Conservation (phyloP, 2,329 filamentous ascomycete species). For the Colletotrichum sp. region DNA sequence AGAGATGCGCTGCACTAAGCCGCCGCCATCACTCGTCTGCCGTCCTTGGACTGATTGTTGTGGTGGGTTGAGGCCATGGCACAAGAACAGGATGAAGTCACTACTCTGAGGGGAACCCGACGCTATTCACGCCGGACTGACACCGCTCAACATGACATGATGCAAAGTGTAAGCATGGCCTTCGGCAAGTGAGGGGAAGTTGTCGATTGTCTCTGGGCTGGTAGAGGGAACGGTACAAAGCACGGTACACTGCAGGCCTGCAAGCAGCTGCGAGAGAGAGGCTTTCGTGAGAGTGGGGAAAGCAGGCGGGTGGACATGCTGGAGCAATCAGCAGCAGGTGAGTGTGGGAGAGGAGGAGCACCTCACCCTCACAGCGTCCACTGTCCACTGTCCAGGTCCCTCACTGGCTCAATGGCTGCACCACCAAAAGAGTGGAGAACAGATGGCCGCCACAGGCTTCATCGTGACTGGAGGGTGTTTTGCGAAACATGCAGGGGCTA, state of each 20-base stretch:
- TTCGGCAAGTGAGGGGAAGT: neutral
- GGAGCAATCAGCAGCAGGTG: neutral
- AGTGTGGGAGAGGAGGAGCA: neutral
- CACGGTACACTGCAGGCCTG: neutral
- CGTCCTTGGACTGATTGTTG: conserved; percentile 1
- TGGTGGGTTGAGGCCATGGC: neutral
- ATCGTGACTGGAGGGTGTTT: conserved; percentile 18
- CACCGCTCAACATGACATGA: neutral
- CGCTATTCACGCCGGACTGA: neutral
- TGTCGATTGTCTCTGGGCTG: neutral
- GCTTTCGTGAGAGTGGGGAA: neutral
- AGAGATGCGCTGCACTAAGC: neutral
- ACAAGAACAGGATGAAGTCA: neutral
- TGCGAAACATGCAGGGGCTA: conserved; percentile 18
- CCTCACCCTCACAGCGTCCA: neutral
- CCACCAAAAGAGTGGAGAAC: neutral
- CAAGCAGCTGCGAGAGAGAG: neutral
- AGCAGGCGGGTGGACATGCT: neutral
- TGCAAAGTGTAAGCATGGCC: neutral
- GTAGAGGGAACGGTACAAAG: too few species aligned
- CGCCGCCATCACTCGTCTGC: conserved; percentile 9
- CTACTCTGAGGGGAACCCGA: neutral
- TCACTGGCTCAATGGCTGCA: neutral
- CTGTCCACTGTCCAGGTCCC: neutral
- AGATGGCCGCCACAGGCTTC: conserved; percentile 4